These are phyloP conservation scores for Penicillium sp. DNA, from an alignment of 2,329 filamentous ascomycete species.

Conservation along the genomic window DNA sequence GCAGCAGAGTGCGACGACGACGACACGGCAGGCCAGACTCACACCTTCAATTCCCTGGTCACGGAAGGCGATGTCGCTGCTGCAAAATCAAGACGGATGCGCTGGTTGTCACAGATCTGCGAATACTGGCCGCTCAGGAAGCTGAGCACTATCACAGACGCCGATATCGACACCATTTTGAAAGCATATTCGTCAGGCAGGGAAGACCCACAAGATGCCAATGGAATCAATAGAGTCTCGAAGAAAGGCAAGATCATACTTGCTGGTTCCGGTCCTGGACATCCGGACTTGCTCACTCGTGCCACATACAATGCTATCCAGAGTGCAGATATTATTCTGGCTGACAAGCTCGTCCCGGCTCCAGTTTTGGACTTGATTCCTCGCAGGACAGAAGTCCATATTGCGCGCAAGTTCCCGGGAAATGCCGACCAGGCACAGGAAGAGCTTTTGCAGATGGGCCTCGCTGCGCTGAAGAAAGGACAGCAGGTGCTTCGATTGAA, in stretches of 20 bases:
- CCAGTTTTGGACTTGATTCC: conserved; percentile 87
- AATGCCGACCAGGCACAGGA: conserved; percentile 93
- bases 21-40: conserved; percentile 59
- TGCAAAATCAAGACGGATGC: conserved; percentile 75
- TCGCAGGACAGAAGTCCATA: conserved; percentile 81
- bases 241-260: conserved; percentile 72
- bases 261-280: conserved; percentile 87
- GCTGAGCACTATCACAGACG: conserved; percentile 74
- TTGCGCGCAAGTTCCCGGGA: conserved; percentile 95
- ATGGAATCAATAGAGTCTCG: conserved; percentile 9
- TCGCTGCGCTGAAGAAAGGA: conserved; percentile 66
- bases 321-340: conserved; percentile 49
- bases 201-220: conserved; percentile 16
- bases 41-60: conserved; percentile 81
- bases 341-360: conserved; percentile 62
- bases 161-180: conserved; percentile 75
- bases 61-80: conserved; percentile 69
- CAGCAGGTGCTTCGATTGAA: conserved; percentile 85
- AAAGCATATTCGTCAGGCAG: conserved; percentile 58
- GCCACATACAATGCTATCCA: conserved; percentile 49
- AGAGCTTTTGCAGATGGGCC: conserved; percentile 76
- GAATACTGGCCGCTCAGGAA: conserved; percentile 95
- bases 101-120: conserved; percentile 94
- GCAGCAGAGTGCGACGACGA: conserved; percentile 49
- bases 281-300: conserved; percentile 85